Conservation (phyloP, 2,329 filamentous ascomycete genomes). For the Talaromyces rugulosus region DNA sequence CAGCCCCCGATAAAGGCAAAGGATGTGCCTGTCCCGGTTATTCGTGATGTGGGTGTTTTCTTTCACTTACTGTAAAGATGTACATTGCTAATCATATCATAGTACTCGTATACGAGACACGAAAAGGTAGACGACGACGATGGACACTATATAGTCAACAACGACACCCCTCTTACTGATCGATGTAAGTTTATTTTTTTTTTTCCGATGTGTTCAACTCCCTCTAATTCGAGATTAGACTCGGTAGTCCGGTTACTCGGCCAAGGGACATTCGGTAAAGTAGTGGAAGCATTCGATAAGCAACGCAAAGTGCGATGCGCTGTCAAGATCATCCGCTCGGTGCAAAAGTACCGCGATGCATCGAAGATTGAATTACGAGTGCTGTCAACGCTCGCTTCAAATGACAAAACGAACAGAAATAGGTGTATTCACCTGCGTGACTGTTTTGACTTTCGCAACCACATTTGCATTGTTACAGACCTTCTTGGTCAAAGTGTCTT, state of each 20-base stretch:
- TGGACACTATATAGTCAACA: conserved; percentile 91
- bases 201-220: not conserved
- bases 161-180: conserved; percentile 79
- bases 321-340: conserved; percentile 96
- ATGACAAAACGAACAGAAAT: conserved; percentile 88
- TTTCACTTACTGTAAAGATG: not conserved
- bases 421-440: conserved; percentile 95
- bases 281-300: conserved; percentile 85
- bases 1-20: conserved; percentile 87
- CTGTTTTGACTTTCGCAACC: conserved; percentile 94
- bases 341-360: conserved; percentile 96
- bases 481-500: conserved; percentile 92
- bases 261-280: conserved; percentile 97
- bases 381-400: conserved; percentile 82
- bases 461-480: conserved; percentile 83
- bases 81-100: conserved; percentile 7
- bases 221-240: conserved; percentile 52
- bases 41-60: conserved; percentile 52
- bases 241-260: conserved; percentile 84
- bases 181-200: conserved; percentile 62
- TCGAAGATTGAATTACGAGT: conserved; percentile 92
- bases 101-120: conserved; percentile 48
- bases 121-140: conserved; percentile 92
- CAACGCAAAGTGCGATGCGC: conserved; percentile 76
- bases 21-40: conserved; percentile 63